phyloP scores from a whole-genome alignment of 1,139 yeast genomes.

The Starmera stellimalicola region DNA sequence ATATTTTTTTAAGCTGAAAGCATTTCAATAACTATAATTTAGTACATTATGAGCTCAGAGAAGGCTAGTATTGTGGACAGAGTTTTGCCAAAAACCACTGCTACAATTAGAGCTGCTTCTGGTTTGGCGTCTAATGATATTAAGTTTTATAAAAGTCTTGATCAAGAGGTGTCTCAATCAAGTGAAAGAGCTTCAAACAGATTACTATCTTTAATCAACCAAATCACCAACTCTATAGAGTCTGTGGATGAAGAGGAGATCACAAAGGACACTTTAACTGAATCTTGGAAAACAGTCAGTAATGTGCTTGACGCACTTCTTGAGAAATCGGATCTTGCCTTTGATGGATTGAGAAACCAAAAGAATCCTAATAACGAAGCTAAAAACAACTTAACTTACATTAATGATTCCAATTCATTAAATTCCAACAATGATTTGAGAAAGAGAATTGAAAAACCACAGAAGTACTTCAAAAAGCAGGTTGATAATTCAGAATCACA shows the following conservation, averaged over 20 bases:
- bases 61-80: conserved; percentile 2
- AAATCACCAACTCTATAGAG: conserved; percentile 37
- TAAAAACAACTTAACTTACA: conserved; percentile 30
- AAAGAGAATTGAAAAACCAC: conserved; percentile 60
- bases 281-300: conserved; percentile 56
- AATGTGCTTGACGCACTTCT: conserved; percentile 59
- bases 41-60: conserved; percentile 2
- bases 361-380: conserved; percentile 9
- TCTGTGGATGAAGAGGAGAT: conserved; percentile 23
- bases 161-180: conserved; percentile 34
- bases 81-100: conserved; percentile 31
- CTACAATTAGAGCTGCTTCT: conserved; percentile 59
- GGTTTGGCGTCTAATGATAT: conserved; percentile 77
- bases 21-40: no score
- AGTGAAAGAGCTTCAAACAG: conserved; percentile 35
- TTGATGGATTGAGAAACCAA: conserved; percentile 34
- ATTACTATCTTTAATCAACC: conserved; percentile 45
- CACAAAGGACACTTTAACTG: conserved; percentile 35
- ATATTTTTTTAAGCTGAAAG: no score
- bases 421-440: conserved; percentile 12
- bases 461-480: conserved; percentile 42
- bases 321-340: conserved; percentile 63
- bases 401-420: conserved; percentile 33
- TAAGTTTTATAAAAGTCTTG: conserved; percentile 64
- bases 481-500: conserved; percentile 59